Evolutionary conservation across 345 rosid species (phyloP), one percentile per base, ranked within the genome.

Genomic region (Brassica incana): DNA sequence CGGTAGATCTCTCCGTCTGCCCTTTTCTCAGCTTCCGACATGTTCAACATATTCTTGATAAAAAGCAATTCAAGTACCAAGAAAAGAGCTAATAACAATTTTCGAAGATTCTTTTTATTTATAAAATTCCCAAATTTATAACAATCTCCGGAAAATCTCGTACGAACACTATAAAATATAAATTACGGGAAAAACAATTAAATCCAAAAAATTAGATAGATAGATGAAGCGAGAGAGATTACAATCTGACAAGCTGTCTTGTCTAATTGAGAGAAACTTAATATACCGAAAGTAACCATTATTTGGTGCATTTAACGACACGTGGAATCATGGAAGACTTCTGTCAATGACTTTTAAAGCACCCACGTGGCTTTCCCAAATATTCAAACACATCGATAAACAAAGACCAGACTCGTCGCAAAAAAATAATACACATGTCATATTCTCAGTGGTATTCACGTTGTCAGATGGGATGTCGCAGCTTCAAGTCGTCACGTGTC

Each of bases 21-120:
- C 29, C 10, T 73, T 27, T 79, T 79, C 50, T 73, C 87, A 71
- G 80, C 78, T 78, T 81, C 73, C 23, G 68, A 84, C 90, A 86
- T 71, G 0, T 36, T 6, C 40, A 48, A 2, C 27, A 69, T 30
- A 72, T 68, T 72, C 45, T 71, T 59, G 64, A 78, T 45, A 18
- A 59, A 30, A 33, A 67, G 60, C 16, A 71, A 62, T 62, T 12
- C 64, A 78, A 75, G 74, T 78, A 68, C 76, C 76, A 35, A 65
- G 10, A 71, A 65, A 38, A 30, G 1, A 20, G 68, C 48, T 60
- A 8, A 52, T 60, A 69, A 74, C 82, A 65, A 58, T 80, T 73
- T 56, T 77, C 60, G 69, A 79, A 77, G 73, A 18, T 77, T 67
- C 65, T 65, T 66, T 72, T 62, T 81, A 65, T 73, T 33, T 54